Evolutionary conservation across 176 grass and related monocot genomes (phyloP).

Genomic region (Hordeum vulgare): MorexV3_pseudomolecules_assembly NC_058518.1:132675693-132676192

Average conservation of each 20-base stretch:
- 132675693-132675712: constrained; percentile 89
- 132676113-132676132: constrained; percentile 31
- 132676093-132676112: neutral
- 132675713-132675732: constrained; percentile 82
- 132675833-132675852: constrained; percentile 79
- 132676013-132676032: constrained; percentile 61
- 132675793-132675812: constrained; percentile 62
- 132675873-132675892: constrained; percentile 42
- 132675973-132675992: neutral
- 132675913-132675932: neutral
- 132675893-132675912: neutral
- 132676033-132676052: constrained; percentile 79
- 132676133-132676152: constrained; percentile 45
- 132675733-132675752: constrained; percentile 68
- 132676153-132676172: constrained; percentile 54
- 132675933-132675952: constrained; percentile 16
- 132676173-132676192: constrained; percentile 47
- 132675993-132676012: constrained; percentile 39
- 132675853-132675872: constrained; percentile 68
- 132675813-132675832: constrained; percentile 87
- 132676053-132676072: constrained; percentile 73
- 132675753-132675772: constrained; percentile 88
- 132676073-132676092: constrained; percentile 29
- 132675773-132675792: constrained; percentile 73
- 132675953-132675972: constrained; percentile 15